Conservation (phyloP, 768 basidiomycete genomes). For the Agaricus blazei region DNA sequence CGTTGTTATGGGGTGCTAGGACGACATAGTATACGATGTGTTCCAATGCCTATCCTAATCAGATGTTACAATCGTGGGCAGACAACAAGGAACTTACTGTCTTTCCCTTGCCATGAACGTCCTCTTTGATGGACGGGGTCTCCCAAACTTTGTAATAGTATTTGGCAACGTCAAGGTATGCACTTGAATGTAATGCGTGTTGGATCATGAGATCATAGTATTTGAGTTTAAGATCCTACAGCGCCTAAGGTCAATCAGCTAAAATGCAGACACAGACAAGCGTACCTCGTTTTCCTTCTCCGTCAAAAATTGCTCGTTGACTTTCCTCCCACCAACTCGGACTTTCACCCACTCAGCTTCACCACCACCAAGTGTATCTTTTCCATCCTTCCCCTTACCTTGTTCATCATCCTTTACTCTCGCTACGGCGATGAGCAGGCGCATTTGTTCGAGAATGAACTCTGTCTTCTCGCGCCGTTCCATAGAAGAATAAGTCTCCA, state of each 20-base stretch:
- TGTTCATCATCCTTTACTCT: slow-evolving; percentile 67
- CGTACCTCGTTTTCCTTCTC: slow-evolving; percentile 82
- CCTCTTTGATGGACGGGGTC: slow-evolving; percentile 89
- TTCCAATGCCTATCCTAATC: slow-evolving; percentile 67
- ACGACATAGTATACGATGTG: slow-evolving; percentile 94
- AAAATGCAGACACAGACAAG: neutral
- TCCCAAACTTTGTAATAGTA: slow-evolving; percentile 98
- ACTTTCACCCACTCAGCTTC: slow-evolving; percentile 94
- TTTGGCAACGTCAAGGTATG: slow-evolving; percentile 92
- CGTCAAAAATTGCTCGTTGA: slow-evolving; percentile 90
- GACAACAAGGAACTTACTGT: slow-evolving; percentile 38
- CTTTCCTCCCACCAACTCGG: slow-evolving; percentile 85
- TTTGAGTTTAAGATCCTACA: slow-evolving; percentile 89
- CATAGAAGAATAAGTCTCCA: slow-evolving; percentile 99
- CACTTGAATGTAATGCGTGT: slow-evolving; percentile 77
- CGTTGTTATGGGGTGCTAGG: slow-evolving; percentile 91
- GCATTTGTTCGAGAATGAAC: slow-evolving; percentile 97
- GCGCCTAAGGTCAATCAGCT: slow-evolving; percentile 7
- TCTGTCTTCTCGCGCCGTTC: slow-evolving; percentile 97
- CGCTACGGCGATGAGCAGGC: slow-evolving; percentile 75
- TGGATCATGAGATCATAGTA: slow-evolving; percentile 97
- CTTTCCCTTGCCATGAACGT: slow-evolving; percentile 63
- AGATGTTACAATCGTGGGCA: slow-evolving; percentile 8
- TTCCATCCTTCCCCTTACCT: slow-evolving; percentile 50
- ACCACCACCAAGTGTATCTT: slow-evolving; percentile 61